Conservation (phyloP, 306 rosid species). For the Luffa acutangula region DNA sequence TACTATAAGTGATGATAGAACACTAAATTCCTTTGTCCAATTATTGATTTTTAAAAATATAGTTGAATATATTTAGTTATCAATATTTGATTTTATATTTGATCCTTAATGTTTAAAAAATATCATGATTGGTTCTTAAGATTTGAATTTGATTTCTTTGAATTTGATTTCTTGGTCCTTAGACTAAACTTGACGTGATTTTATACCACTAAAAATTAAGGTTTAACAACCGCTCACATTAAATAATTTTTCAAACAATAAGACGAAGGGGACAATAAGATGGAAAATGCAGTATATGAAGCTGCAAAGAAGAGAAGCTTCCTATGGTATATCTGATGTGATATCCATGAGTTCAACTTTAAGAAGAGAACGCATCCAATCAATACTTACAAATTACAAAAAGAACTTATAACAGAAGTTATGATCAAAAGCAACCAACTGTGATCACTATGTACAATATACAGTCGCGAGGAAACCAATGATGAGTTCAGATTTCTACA, state of each 20-base stretch:
- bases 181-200: too few species aligned
- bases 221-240: too few species aligned
- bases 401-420: not conserved
- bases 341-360: not conserved
- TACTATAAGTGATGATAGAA: too few species aligned
- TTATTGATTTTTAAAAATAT: too few species aligned
- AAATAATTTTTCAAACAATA: too few species aligned
- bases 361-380: not conserved
- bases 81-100: too few species aligned
- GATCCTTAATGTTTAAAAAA: not conserved
- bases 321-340: not conserved
- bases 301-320: not conserved
- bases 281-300: not conserved
- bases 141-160: too few species aligned
- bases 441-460: constrained; percentile 3
- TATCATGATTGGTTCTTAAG: too few species aligned
- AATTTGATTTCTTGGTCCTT: not conserved
- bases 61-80: too few species aligned
- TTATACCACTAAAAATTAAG: too few species aligned
- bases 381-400: not conserved
- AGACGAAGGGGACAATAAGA: not conserved
- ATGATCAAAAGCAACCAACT: not conserved
- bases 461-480: not conserved
- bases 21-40: too few species aligned
- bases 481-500: not conserved